Percentiles rank a stretch among this genome's conserved stretches.
Evolutionary conservation across 768 basidiomycete genomes (phyloP).

Genomic region (Lentinula aciculospora): DNA sequence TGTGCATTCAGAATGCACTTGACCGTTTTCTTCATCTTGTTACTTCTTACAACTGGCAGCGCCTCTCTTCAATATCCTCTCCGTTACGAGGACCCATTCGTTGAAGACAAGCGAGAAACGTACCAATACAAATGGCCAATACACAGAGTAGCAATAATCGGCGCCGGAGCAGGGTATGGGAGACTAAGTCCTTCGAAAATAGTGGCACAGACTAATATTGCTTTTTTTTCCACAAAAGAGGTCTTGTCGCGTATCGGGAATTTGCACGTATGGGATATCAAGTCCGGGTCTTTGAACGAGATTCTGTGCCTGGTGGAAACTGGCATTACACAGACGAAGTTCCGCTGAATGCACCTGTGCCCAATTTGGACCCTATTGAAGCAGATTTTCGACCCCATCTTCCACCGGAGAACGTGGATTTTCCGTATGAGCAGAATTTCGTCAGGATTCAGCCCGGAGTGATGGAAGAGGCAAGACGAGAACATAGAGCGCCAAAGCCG

Average conservation of each 20-base stretch:
- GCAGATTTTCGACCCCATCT: conserved; percentile 31
- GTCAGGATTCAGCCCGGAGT: conserved; percentile 14
- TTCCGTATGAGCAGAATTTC: conserved; percentile 24
- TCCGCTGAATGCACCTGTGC: conserved; percentile 28
- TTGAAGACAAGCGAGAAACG: not conserved
- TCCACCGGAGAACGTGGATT: conserved; percentile 23
- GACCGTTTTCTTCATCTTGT: not conserved
- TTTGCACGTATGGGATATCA: conserved; percentile 22
- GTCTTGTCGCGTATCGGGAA: conserved; percentile 30
- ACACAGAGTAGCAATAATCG: conserved; percentile 32
- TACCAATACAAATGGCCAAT: conserved; percentile 34
- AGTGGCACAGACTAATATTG: not conserved
- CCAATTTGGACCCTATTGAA: conserved; percentile 23
- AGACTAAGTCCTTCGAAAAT: not conserved
- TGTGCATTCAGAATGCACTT: not conserved
- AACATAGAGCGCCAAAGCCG: conserved; percentile 31
- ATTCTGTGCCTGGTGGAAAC: conserved; percentile 30
- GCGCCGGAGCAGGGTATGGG: conserved; percentile 33
- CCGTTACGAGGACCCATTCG: not conserved
- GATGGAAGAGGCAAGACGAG: conserved; percentile 13
- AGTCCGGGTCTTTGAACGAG: conserved; percentile 33
- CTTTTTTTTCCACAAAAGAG: conserved; percentile 17
- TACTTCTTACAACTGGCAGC: not conserved
- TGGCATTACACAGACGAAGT: conserved; percentile 38
- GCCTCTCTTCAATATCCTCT: not conserved